Percentiles rank a stretch among this genome's conserved stretches.
Evolutionary conservation across 345 rosid species (phyloP).

Genomic region (Jatropha curcas): DNA sequence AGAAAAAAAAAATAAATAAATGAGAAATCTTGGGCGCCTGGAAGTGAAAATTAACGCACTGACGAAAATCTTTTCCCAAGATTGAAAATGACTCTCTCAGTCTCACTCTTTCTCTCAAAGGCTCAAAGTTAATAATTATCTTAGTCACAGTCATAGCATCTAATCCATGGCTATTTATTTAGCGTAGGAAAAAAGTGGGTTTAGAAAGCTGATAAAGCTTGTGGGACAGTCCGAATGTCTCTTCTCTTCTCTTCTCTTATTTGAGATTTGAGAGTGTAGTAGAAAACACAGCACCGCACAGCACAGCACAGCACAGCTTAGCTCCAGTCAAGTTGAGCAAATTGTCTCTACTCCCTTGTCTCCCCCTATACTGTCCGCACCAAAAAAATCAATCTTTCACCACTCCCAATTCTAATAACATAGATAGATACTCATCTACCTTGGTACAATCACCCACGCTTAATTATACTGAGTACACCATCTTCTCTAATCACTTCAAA

Average conservation of each 20-base stretch:
- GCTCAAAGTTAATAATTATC: conserved; percentile 16
- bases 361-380: neutral
- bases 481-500: too few relatives aligned
- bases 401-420: too few relatives aligned
- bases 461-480: too few relatives aligned
- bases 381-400: neutral
- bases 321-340: conserved; percentile 19
- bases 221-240: conserved; percentile 41
- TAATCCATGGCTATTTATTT: conserved; percentile 21
- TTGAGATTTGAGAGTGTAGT: too few relatives aligned
- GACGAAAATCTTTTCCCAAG: conserved; percentile 23
- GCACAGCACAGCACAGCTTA: too few relatives aligned
- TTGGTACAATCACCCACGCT: conserved; percentile 12
- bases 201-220: conserved; percentile 23
- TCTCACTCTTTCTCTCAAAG: neutral
- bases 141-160: conserved; percentile 28
- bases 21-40: too few relatives aligned
- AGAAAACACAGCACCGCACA: too few relatives aligned
- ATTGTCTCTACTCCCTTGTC: conserved; percentile 24
- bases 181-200: conserved; percentile 13
- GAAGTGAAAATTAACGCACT: neutral
- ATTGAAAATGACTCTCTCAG: conserved; percentile 9
- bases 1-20: neutral
- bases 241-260: conserved; percentile 2
- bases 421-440: too few relatives aligned